Evolutionary conservation across 2,329 filamentous ascomycete genomes (phyloP).

Genomic region (Penicillium sp.): DNA sequence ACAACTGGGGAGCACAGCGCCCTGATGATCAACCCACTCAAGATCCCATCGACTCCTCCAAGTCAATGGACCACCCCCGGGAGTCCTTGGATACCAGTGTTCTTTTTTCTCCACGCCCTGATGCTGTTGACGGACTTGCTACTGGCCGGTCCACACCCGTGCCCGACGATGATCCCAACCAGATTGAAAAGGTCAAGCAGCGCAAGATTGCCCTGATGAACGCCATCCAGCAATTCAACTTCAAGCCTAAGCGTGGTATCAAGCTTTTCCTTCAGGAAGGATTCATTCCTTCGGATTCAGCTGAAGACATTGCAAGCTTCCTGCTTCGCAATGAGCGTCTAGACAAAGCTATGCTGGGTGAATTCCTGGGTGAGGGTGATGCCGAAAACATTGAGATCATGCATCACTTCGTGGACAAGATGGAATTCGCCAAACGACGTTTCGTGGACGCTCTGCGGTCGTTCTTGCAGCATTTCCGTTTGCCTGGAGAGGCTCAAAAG

Average conservation of each 20-base stretch:
- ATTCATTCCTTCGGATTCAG: slow-evolving; percentile 77
- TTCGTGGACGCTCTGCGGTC: slow-evolving; percentile 90
- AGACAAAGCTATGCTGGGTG: slow-evolving; percentile 89
- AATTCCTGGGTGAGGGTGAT: slow-evolving; percentile 92
- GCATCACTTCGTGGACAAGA: slow-evolving; percentile 94
- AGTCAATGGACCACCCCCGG: slow-evolving; percentile 60
- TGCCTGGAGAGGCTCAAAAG: slow-evolving; percentile 96
- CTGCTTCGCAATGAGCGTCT: slow-evolving; percentile 77
- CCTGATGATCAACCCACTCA: slow-evolving; percentile 55
- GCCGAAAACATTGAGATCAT: slow-evolving; percentile 93
- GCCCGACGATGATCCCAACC: slow-evolving; percentile 83
- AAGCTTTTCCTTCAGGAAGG: slow-evolving; percentile 80
- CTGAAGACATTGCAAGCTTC: slow-evolving; percentile 82
- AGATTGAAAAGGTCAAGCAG: slow-evolving; percentile 93
- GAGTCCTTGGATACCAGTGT: slow-evolving; percentile 71
- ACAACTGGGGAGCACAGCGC: slow-evolving; percentile 84
- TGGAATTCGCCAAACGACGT: slow-evolving; percentile 88
- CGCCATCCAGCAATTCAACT: slow-evolving; percentile 90
- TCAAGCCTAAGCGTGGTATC: slow-evolving; percentile 92
- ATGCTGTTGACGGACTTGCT: slow-evolving; percentile 47
- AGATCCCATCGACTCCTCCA: slow-evolving; percentile 40
- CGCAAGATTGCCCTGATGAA: slow-evolving; percentile 89
- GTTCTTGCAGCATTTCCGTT: slow-evolving; percentile 90
- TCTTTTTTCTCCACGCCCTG: slow-evolving; percentile 60
- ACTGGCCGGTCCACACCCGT: slow-evolving; percentile 64